Conservation (phyloP, 768 basidiomycete species). For the Agaricus sinodeliciosus region DNA sequence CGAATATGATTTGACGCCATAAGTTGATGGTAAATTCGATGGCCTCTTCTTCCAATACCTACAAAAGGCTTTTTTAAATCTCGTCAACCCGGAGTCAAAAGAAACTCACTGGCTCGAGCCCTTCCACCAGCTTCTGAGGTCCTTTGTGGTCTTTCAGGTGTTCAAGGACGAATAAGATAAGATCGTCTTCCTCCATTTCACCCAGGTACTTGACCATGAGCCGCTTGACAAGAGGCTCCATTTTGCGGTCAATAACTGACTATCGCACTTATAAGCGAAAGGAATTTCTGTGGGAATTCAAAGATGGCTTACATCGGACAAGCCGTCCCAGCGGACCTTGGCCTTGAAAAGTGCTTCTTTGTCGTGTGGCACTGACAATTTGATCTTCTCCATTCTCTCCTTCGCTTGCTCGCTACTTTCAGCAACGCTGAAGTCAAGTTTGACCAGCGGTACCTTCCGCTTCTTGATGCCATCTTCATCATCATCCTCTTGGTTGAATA, state of each 20-base stretch:
- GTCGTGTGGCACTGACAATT: slow-evolving; percentile 65
- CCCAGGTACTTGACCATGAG: slow-evolving; percentile 86
- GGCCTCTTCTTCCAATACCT: slow-evolving; percentile 95
- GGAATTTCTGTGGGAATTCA: slow-evolving; percentile 10
- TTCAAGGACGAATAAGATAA: slow-evolving; percentile 90
- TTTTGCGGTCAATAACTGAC: slow-evolving; percentile 78
- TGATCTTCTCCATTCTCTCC: slow-evolving; percentile 76
- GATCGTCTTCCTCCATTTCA: slow-evolving; percentile 88
- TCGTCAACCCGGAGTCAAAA: neutral
- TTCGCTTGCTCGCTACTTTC: slow-evolving; percentile 74
- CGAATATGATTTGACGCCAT: slow-evolving; percentile 92
- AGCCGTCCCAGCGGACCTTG: slow-evolving; percentile 88
- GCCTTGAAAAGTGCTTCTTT: slow-evolving; percentile 75
- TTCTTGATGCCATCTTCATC: slow-evolving; percentile 83
- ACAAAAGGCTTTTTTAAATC: slow-evolving; percentile 5
- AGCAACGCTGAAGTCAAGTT: slow-evolving; percentile 83
- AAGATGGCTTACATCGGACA: slow-evolving; percentile 64
- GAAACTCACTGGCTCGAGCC: slow-evolving; percentile 77
- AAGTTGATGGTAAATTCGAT: slow-evolving; percentile 66
- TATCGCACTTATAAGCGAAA: slow-evolving; percentile 24
- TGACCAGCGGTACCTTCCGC: slow-evolving; percentile 80
- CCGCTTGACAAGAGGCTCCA: slow-evolving; percentile 77
- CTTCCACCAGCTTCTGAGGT: slow-evolving; percentile 81
- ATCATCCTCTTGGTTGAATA: slow-evolving; percentile 78
- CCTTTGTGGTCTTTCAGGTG: slow-evolving; percentile 88